phyloP scores from a whole-genome alignment of 176 grass and related monocot genomes.

The Phoenix roebelenii region DNA sequence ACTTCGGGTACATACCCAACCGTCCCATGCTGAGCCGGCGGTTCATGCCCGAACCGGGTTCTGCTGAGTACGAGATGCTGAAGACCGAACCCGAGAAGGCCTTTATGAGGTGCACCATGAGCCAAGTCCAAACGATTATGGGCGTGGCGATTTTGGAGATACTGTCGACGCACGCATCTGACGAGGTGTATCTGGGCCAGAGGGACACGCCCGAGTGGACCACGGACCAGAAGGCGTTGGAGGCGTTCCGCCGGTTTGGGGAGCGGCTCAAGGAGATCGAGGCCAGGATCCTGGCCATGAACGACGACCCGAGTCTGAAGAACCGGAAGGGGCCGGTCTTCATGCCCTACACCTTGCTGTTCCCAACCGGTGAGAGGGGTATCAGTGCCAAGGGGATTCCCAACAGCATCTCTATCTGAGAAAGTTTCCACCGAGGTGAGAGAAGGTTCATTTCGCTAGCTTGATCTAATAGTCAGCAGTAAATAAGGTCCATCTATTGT shows the following conservation, averaged over 20 bases:
- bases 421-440: neutral
- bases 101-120: neutral
- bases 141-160: neutral
- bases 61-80: conserved; percentile 1
- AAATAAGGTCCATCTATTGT: no score
- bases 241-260: neutral
- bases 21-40: conserved; percentile 12
- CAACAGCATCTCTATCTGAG: neutral
- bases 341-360: neutral
- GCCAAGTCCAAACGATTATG: neutral
- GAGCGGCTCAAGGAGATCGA: neutral
- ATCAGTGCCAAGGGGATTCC: conserved; percentile 1
- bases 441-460: neutral
- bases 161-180: neutral
- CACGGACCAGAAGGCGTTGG: neutral
- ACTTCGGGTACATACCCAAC: conserved; percentile 15
- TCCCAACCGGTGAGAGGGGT: neutral
- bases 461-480: no score
- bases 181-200: neutral
- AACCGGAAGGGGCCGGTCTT: neutral
- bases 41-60: conserved; percentile 4
- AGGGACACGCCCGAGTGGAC: neutral
- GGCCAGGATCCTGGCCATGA: neutral
- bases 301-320: neutral
- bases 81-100: conserved; percentile 8